Evolutionary conservation across 2,329 filamentous ascomycete species (phyloP).

Genomic region (Epichloe coenophiala): DNA sequence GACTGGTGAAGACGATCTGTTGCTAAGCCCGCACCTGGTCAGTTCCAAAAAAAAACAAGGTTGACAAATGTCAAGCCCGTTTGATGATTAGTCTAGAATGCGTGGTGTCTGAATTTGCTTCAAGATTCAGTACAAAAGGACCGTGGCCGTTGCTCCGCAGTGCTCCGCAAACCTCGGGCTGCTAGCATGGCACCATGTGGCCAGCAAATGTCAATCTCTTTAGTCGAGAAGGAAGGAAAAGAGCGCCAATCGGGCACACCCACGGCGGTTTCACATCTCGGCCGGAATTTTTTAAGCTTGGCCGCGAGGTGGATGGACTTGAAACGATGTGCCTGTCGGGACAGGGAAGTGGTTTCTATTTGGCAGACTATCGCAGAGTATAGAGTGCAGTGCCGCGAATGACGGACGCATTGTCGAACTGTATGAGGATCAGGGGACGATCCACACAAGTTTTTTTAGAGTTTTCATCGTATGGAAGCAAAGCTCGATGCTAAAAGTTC

Average conservation of each 20-base stretch:
- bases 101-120: neutral
- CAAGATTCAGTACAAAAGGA: too few species aligned
- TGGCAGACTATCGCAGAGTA: neutral
- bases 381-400: neutral
- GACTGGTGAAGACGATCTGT: too few species aligned
- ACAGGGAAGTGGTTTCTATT: neutral
- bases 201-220: neutral
- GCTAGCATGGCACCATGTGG: too few species aligned
- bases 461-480: neutral
- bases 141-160: neutral
- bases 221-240: neutral
- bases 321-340: neutral
- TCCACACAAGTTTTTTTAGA: too few species aligned
- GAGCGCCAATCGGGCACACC: neutral
- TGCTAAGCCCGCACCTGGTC: too few species aligned
- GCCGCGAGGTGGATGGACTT: neutral
- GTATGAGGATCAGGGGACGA: neutral
- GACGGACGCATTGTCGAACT: too few species aligned
- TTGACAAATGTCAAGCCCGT: too few species aligned
- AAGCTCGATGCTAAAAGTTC: neutral
- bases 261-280: neutral
- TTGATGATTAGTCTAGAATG: neutral
- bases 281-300: neutral
- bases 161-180: neutral
- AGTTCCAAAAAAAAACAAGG: too few species aligned